Evolutionary conservation across 169 alveolate species (phyloP), one percentile per base, ranked within the genome.

Genomic region (Theileria equi): DNA sequence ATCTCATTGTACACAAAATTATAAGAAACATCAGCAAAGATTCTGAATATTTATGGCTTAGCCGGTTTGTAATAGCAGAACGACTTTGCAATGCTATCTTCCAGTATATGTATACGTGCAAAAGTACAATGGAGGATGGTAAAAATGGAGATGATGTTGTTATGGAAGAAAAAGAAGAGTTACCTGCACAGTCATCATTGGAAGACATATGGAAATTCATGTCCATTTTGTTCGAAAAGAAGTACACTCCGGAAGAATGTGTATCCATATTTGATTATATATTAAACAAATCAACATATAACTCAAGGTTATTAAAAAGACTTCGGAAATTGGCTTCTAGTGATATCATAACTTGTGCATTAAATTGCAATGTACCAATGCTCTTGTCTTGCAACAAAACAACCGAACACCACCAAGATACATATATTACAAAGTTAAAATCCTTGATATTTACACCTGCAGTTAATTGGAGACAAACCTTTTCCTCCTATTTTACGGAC

Each of bases 21-120:
- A 50, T 32, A 23, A 44, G 55, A 28, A 50, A 62, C 41, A 41
- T 73, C 50, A 36, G 32, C 41, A 13, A 23, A 7, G 83, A 59
- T 11, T 31, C 4, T 10, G 78, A 73, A 28, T 48, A 26, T 36
- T 45, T 73, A 34, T 73, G 83, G 83, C 26, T 73, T 35, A 59
- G 71, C 23, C 47, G 63, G 49, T 64, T 31, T 23, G 83, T 73
- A 2, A 31, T 73, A 47, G 67, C 83, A 0, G 83, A 73, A 32
- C 50, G 66, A 13, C 17, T 73, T 19, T 35, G 57, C 19, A 61
- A 73, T 40, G 23, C 21, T 31, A 50, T 50, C 2, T 50, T 50
- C 10, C 1, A 31, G 32, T 31, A 50, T 21, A 23, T 50, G 28
- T 32, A 50, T 3, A 32, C 28, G 21, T 21, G 17, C 3, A n/a